Evolutionary conservation across 495 filamentous ascomycete species (phyloP).

Genomic region (Evansstolkia leycettana): DNA sequence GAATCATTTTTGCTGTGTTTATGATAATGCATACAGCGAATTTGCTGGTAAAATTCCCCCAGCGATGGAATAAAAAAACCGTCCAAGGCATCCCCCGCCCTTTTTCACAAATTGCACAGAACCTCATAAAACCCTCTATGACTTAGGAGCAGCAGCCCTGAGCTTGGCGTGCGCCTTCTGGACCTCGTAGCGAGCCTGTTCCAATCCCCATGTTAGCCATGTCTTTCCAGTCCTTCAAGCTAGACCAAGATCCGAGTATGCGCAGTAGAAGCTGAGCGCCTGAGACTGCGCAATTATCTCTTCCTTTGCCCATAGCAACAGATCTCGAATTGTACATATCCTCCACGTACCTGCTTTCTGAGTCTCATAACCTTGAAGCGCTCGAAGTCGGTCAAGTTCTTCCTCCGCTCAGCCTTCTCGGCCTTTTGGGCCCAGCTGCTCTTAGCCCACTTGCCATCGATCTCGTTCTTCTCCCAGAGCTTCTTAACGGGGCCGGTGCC

Average conservation of each 20-base stretch:
- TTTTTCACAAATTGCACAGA: slow-evolving; percentile 39
- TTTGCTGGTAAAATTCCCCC: slow-evolving; percentile 25
- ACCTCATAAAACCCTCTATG: slow-evolving; percentile 36
- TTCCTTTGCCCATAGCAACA: neutral
- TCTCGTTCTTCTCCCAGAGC: slow-evolving; percentile 73
- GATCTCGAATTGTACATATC: neutral
- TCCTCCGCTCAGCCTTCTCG: slow-evolving; percentile 69
- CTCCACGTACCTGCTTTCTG: slow-evolving; percentile 75
- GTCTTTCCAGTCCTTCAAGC: neutral
- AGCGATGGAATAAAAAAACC: slow-evolving; percentile 38
- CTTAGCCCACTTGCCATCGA: slow-evolving; percentile 84
- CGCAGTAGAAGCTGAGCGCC: no score
- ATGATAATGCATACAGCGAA: slow-evolving; percentile 37
- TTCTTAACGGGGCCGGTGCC: slow-evolving; percentile 72
- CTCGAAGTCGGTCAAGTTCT: slow-evolving; percentile 92
- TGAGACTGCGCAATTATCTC: no score
- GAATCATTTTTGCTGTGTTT: slow-evolving; percentile 38
- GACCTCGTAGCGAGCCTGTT: slow-evolving; percentile 78
- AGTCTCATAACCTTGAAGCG: slow-evolving; percentile 97
- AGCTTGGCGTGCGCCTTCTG: slow-evolving; percentile 83
- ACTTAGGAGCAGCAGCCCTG: slow-evolving; percentile 41
- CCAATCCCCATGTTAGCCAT: slow-evolving; percentile 9
- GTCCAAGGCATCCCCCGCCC: slow-evolving; percentile 34
- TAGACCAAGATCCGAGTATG: neutral
- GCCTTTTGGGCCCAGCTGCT: slow-evolving; percentile 85